A percentile compares a stretch with the other conserved stretches of the same genome.
Evolutionary conservation across 1,284 basidiomycete genomes (phyloP).

Genomic region (Leccinum variabile): DNA sequence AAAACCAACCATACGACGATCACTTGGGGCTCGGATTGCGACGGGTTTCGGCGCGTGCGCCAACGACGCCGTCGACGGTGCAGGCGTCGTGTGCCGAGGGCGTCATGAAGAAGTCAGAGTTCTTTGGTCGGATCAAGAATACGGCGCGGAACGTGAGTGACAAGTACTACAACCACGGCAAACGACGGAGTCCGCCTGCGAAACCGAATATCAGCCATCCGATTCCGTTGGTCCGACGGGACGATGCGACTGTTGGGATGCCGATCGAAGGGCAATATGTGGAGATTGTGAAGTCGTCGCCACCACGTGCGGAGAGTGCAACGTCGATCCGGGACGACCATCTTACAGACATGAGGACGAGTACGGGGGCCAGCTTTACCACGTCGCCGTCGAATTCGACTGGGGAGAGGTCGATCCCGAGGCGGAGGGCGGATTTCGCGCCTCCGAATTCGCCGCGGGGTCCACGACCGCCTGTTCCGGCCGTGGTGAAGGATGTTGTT

Average conservation of each 20-base stretch:
- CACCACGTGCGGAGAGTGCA: conserved; percentile 25
- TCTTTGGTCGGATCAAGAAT: conserved; percentile 56
- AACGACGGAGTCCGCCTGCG: conserved; percentile 36
- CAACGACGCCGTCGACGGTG: conserved; percentile 29
- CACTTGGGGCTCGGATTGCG: conserved; percentile 50
- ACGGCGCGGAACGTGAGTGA: conserved; percentile 69
- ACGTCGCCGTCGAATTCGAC: conserved; percentile 63
- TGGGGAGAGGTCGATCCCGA: conserved; percentile 61
- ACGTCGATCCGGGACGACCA: conserved; percentile 45
- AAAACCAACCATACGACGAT: conserved; percentile 34
- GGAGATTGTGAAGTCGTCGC: conserved; percentile 26
- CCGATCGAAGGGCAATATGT: conserved; percentile 35
- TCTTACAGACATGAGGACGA: conserved; percentile 41
- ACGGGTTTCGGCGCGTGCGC: conserved; percentile 37
- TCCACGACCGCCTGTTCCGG: conserved; percentile 26
- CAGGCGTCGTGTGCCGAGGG: conserved; percentile 40
- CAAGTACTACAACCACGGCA: conserved; percentile 38
- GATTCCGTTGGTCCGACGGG: conserved; percentile 38
- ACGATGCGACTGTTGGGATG: conserved; percentile 11
- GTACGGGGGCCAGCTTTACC: conserved; percentile 45
- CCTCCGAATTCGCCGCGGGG: conserved; percentile 45
- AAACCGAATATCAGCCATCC: conserved; percentile 56
- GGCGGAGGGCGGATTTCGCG: conserved; percentile 62
- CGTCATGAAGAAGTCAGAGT: conserved; percentile 67
- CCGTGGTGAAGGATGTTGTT: conserved; percentile 21